Base-by-base conservation (phyloP, 495 filamentous ascomycete species). In the Venustampulla echinocandica region DNA sequence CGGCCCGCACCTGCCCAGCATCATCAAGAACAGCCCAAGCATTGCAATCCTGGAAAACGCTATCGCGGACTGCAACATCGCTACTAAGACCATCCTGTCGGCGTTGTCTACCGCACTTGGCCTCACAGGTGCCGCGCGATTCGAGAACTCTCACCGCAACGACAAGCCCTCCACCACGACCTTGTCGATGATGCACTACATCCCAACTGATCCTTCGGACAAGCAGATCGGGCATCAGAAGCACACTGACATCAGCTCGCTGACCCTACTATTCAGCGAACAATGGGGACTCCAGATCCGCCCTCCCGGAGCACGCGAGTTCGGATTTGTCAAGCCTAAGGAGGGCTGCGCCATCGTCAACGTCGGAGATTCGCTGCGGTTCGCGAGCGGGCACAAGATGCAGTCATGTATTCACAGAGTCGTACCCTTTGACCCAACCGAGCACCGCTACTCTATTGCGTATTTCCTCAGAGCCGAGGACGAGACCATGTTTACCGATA, bases 221-320 rank as follows among this genome's bases (percentile, higher is more conserved):
- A 57, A 63, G 56, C 64, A 66, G 57, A 61, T 72, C 52, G 69
- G 67, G 24, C 72, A 75, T 55, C 64, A 74, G 56, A 73, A 71
- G 62, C 75, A 80, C 63, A 80, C 76, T 37, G 76, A 80, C 63
- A 70, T 77, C 57, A 69, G 70, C 58, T 70, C 69, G 27, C 62
- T 78, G 44, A 79, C 76, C 6, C 57, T 77, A 19, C 70, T 80
- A 10, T 77, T 76, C 66, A 65, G 59, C 45, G 64, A 71, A 56
- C 65, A 77, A 59, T 73, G 69, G 69, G 75, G 75, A 13, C 70
- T 80, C 30, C 75, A 80, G 56, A 63, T 79, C 46, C 67, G 69
- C 0, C 65, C 67, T 1, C 68, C 68, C 9, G 69, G 65, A 3
- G 52, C 56, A 4, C 61, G 61, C 22, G 63, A 70, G 53, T 75